Conservation (phyloP, 345 rosid species). For the Sapria himalayana region DNA sequence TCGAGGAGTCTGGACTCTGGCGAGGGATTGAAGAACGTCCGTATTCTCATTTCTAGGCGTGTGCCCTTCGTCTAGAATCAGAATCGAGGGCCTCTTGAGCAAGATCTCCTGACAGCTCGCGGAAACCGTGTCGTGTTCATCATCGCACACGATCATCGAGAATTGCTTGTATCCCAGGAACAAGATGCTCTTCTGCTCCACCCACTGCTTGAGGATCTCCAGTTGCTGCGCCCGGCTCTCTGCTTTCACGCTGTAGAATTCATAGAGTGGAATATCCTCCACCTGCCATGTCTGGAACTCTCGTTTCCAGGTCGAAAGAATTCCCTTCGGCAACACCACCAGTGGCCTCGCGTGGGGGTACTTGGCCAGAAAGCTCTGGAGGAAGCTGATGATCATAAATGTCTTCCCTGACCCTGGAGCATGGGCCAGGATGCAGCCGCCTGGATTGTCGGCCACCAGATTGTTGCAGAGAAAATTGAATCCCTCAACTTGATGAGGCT, state of each 20-base stretch:
- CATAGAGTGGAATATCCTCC: conserved; percentile 44
- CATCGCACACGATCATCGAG: conserved; percentile 45
- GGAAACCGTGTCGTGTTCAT: conserved; percentile 13
- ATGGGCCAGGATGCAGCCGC: conserved; percentile 90
- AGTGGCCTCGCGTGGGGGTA: conserved; percentile 62
- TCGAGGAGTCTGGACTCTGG: conserved; percentile 54
- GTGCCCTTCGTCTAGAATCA: conserved; percentile 82
- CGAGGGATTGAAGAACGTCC: conserved; percentile 48
- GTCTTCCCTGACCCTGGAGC: conserved; percentile 98
- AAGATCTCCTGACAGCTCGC: conserved; percentile 38
- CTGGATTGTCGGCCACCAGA: conserved; percentile 47
- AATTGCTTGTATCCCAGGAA: conserved; percentile 86
- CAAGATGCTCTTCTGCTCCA: conserved; percentile 44
- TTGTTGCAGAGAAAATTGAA: conserved; percentile 60
- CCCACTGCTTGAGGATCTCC: conserved; percentile 51
- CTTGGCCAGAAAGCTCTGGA: conserved; percentile 76
- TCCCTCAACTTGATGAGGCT: conserved; percentile 78
- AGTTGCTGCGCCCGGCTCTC: conserved; percentile 48
- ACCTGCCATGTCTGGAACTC: conserved; percentile 72
- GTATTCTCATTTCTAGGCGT: conserved; percentile 71
- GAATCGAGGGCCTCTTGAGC: conserved; percentile 46
- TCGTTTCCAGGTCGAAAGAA: conserved; percentile 67
- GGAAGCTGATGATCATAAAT: conserved; percentile 69
- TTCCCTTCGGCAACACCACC: conserved; percentile 73
- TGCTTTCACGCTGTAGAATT: conserved; percentile 56